Conservation (phyloP, 768 basidiomycete genomes). For the Russula sp. region DNA sequence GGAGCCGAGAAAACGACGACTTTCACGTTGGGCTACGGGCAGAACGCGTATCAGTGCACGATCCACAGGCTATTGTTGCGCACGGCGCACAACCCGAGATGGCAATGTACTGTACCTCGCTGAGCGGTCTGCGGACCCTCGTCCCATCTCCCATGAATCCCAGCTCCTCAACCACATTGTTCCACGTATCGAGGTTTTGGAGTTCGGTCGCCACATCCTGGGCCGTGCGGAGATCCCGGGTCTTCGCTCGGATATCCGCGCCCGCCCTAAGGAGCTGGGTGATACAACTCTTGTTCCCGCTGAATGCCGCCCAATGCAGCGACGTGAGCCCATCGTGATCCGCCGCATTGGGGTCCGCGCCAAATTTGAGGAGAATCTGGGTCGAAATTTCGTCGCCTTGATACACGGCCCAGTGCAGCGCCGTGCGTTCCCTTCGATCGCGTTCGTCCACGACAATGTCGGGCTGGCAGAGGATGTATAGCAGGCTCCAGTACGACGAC, state of each 20-base stretch:
- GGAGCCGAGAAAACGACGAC: background rate
- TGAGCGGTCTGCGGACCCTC: slow-evolving; percentile 57
- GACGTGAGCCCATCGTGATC: slow-evolving; percentile 81
- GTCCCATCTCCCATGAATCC: slow-evolving; percentile 71
- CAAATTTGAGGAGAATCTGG: slow-evolving; percentile 79
- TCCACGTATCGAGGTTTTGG: slow-evolving; percentile 74
- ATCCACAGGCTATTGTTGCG: background rate
- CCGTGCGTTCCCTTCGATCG: slow-evolving; percentile 87
- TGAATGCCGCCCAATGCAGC: slow-evolving; percentile 90
- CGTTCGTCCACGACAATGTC: slow-evolving; percentile 74
- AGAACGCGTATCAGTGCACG: background rate
- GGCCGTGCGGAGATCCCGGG: slow-evolving; percentile 75
- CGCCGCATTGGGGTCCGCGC: slow-evolving; percentile 66
- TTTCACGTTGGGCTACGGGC: slow-evolving; percentile 4
- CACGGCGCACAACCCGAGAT: background rate
- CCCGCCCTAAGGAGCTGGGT: slow-evolving; percentile 78
- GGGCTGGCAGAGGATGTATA: slow-evolving; percentile 90
- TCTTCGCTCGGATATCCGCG: slow-evolving; percentile 72
- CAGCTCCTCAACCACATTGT: slow-evolving; percentile 76
- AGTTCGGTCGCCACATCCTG: slow-evolving; percentile 89
- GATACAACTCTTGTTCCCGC: slow-evolving; percentile 82
- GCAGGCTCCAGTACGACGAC: slow-evolving; percentile 84
- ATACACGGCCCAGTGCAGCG: slow-evolving; percentile 97
- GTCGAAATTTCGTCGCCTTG: slow-evolving; percentile 94
- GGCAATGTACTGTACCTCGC: slow-evolving; percentile 54